Base-by-base conservation (phyloP, 129 eudicot genomes). In the Lactuca sativa region DNA sequence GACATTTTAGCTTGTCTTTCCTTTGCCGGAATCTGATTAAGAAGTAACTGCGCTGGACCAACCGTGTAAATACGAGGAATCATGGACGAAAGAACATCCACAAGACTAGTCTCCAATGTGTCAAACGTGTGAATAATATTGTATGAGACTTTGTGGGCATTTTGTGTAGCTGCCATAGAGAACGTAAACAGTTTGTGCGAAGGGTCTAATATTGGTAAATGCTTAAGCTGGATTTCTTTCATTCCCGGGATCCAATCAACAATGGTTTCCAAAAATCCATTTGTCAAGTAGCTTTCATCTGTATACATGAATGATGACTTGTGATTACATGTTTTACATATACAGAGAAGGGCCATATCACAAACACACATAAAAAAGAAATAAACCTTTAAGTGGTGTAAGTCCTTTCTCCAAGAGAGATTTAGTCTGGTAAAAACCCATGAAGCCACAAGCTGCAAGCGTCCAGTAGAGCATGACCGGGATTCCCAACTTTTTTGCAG, bases 161-260 rank as follows among this genome's bases (percentile, higher is more conserved):
- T 66, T 1, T 69, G 74, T 1, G 51, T 13, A 49, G 64, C 81
- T 58, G 38, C 40, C 3, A 60, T 41, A 25, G 69, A 17, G 67
- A 70, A 73, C 32, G 66, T 78, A 10, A 87, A 36, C 65, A 80
- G 62, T 30, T 48, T 0, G 58, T 84, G 90, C 12, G 71, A 32
- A 2, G 79, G 73, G 57, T 80, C 76, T 18, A 88, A 77, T 2
- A 73, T 70, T 10, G 82, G 81, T 5, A 86, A 56, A 62, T 86
- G 85, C 62, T 70, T 82, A 37, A 86, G 52, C 53, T 63, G 56
- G 6, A 86, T 66, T 69, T 61, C 69, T 18, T 54, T 69, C 81
- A 82, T 74, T 62, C 86, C 85, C 0, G 82, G 86, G 43, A 80
- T 59, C 87, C 85, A 77, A 30, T 83, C 81, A 2, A 83, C 51